A percentile compares a stretch with the other conserved stretches of the same genome.
These are phyloP conservation scores for Panicum miliaceum DNA, from an alignment of 176 grass and related monocot genomes.

Conservation along the genomic window DNA sequence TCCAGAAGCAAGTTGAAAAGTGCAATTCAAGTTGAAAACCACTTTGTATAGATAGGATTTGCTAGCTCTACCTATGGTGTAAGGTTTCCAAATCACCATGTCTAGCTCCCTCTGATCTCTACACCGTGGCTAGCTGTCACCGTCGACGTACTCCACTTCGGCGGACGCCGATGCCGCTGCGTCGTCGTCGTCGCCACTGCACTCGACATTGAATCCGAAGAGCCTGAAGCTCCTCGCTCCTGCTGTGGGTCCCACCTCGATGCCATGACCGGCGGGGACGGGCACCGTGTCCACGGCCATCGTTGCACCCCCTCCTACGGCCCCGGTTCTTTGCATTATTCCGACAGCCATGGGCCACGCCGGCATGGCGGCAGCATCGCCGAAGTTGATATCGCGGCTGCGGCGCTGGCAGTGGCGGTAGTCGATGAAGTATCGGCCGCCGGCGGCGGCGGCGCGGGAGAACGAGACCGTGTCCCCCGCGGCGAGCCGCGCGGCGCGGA, in stretches of 20 bases:
- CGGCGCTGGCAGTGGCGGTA: conserved; percentile 36
- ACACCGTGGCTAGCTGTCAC: neutral
- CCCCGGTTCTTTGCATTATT: neutral
- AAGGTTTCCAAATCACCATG: conserved; percentile 20
- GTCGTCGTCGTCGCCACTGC: conserved; percentile 11
- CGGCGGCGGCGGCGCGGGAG: conserved; percentile 36
- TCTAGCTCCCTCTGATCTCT: conserved; percentile 22
- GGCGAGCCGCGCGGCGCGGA: conserved; percentile 57
- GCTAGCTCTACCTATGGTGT: conserved; percentile 30
- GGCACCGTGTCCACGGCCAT: conserved; percentile 11
- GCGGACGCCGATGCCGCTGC: neutral
- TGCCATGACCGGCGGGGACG: neutral
- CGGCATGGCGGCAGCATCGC: neutral
- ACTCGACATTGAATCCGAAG: conserved; percentile 75
- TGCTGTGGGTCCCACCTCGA: neutral
- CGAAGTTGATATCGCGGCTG: conserved; percentile 36
- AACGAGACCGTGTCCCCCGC: conserved; percentile 73
- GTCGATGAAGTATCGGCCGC: conserved; percentile 48
- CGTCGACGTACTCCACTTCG: conserved; percentile 8
- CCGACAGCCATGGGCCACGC: neutral
- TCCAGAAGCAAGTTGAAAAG: conserved; percentile 22
- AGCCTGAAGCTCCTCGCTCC: conserved; percentile 59
- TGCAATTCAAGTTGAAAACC: neutral
- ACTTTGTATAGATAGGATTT: conserved; percentile 14
- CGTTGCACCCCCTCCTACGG: neutral